phyloP scores from a whole-genome alignment of 106 monocot species.

The Dioscorea dumetorum region DNA sequence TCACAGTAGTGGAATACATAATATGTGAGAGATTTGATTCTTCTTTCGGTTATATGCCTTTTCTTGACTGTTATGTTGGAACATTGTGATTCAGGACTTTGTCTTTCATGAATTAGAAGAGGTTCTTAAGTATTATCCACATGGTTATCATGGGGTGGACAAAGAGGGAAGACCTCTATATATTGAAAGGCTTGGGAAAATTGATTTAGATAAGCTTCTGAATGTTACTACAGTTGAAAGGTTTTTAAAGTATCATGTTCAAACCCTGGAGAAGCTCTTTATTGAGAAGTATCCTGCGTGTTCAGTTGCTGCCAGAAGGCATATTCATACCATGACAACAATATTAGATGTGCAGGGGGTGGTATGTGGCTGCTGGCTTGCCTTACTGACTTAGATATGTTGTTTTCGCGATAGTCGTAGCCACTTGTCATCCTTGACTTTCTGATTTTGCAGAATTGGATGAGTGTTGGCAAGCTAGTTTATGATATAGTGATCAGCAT shows the following conservation, averaged over 20 bases:
- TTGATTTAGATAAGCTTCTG: conserved; percentile 70
- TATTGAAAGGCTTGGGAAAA: conserved; percentile 78
- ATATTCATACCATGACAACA: conserved; percentile 64
- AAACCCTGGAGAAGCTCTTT: conserved; percentile 54
- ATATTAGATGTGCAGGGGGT: conserved; percentile 68
- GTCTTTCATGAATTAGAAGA: conserved; percentile 58
- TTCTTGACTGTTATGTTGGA: background rate
- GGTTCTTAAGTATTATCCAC: conserved; percentile 68
- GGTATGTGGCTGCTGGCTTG: conserved; percentile 24
- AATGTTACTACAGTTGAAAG: conserved; percentile 66
- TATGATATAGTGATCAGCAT: conserved; percentile 36
- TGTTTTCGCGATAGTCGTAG: background rate
- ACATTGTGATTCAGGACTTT: conserved; percentile 45
- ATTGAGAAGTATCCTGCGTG: conserved; percentile 74
- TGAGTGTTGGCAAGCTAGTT: conserved; percentile 42
- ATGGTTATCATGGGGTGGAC: conserved; percentile 87
- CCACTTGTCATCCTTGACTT: background rate
- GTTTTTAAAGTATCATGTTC: conserved; percentile 87
- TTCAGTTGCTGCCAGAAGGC: conserved; percentile 50
- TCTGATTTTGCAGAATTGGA: conserved; percentile 33
- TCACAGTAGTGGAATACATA: no score
- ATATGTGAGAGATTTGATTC: background rate
- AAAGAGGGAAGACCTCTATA: conserved; percentile 80
- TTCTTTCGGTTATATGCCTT: background rate
- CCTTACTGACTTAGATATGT: background rate